phyloP scores from a whole-genome alignment of 2,329 filamentous ascomycete species.

The Botryotinia calthae region DNA sequence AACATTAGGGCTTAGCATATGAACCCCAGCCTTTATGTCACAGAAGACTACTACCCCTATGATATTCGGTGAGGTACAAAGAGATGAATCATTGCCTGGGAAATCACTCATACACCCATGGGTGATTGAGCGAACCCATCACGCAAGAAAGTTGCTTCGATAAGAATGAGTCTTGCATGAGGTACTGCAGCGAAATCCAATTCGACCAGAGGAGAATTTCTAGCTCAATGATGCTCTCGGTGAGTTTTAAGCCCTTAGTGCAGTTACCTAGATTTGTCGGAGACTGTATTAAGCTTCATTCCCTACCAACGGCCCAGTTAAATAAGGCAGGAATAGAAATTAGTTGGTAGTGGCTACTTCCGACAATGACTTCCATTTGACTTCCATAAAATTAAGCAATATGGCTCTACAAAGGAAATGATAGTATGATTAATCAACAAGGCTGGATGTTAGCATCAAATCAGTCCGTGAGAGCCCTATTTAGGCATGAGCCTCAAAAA shows the following conservation, averaged over 20 bases:
- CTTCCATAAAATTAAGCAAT: not conserved
- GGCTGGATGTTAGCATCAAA: conserved; percentile 2
- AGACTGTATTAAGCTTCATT: not conserved
- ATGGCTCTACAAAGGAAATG: not conserved
- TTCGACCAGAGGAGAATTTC: not conserved
- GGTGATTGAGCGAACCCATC: not conserved
- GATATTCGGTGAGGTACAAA: not conserved
- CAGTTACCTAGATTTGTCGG: conserved; percentile 3
- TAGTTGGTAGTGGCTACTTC: not conserved
- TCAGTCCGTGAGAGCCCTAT: not conserved
- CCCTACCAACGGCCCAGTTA: not conserved
- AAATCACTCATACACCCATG: not conserved
- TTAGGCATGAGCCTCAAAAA: conserved; percentile 14
- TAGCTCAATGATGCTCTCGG: not conserved
- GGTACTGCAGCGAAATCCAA: not conserved
- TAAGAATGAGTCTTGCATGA: not conserved
- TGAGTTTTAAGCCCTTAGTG: not conserved
- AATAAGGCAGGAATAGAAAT: not conserved
- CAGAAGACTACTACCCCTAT: not conserved
- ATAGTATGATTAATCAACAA: not conserved
- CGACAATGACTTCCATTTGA: not conserved
- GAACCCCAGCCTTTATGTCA: not conserved
- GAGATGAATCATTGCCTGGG: not conserved
- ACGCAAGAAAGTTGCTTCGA: not conserved
- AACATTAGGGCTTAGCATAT: conserved; percentile 4